Percentiles rank a stretch among this genome's conserved stretches.
phyloP scores from a whole-genome alignment of 2,329 filamentous ascomycete species.

The Sporothrix luriei region DNA sequence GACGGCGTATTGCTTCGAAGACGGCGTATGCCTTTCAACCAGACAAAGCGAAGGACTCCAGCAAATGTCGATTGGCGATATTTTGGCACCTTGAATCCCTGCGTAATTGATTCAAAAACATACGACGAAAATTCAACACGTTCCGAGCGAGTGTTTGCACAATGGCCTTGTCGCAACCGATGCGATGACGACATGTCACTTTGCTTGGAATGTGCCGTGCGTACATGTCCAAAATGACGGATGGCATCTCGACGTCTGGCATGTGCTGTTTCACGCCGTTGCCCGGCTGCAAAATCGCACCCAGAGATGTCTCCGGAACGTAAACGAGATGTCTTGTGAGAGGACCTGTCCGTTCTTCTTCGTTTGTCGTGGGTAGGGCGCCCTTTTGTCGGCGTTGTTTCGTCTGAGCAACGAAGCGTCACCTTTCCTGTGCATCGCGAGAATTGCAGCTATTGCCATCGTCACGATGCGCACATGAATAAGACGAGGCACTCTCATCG shows the following conservation, averaged over 20 bases:
- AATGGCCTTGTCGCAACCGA: neutral
- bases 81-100: neutral
- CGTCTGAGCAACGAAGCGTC: neutral
- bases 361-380: constrained; percentile 7
- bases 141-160: neutral
- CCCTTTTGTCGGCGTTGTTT: neutral
- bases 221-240: neutral
- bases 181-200: constrained; percentile 14
- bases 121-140: neutral
- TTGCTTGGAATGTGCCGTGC: neutral
- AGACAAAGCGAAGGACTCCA: neutral
- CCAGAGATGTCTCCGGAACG: constrained; percentile 25
- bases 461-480: neutral
- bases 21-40: constrained; percentile 11
- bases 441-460: neutral
- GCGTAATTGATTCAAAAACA: neutral
- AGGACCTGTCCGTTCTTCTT: neutral
- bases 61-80: neutral
- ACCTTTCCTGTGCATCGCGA: neutral
- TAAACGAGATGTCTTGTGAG: constrained; percentile 20
- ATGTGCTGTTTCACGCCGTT: constrained; percentile 17
- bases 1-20: constrained; percentile 15
- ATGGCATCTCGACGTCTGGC: neutral
- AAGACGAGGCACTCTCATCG: neutral
- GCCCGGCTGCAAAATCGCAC: constrained; percentile 27